phyloP scores from a whole-genome alignment of 352 stramenopile species.

The Pythium rhizo-oryzae region DNA sequence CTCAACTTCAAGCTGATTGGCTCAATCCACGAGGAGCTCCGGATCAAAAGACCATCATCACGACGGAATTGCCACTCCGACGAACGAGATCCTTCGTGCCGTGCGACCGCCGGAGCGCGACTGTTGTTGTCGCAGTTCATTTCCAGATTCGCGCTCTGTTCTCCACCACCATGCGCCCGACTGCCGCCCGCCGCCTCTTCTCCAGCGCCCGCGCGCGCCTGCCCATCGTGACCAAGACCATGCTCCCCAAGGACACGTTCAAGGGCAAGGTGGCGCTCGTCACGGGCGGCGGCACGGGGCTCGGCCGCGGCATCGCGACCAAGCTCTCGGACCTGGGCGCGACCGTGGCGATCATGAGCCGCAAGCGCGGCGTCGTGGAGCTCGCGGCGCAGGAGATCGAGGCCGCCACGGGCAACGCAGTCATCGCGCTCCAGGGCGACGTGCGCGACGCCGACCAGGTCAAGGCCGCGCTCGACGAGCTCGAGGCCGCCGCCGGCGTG shows the following conservation, averaged over 20 bases:
- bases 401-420: slow-evolving; percentile 54
- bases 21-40: slow-evolving; percentile 19
- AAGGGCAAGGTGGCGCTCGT: slow-evolving; percentile 90
- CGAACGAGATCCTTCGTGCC: slow-evolving; percentile 6
- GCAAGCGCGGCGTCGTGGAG: slow-evolving; percentile 91
- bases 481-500: slow-evolving; percentile 62
- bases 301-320: slow-evolving; percentile 95
- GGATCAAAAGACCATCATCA: background rate
- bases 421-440: slow-evolving; percentile 81
- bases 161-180: slow-evolving; percentile 17
- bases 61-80: slow-evolving; percentile 12
- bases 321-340: slow-evolving; percentile 93
- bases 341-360: slow-evolving; percentile 94
- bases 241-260: slow-evolving; percentile 72
- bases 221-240: slow-evolving; percentile 48
- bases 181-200: slow-evolving; percentile 16
- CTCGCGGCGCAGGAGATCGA: slow-evolving; percentile 81
- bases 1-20: slow-evolving; percentile 33
- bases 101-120: no score
- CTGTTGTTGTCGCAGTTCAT: background rate
- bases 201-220: slow-evolving; percentile 29
- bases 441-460: slow-evolving; percentile 91
- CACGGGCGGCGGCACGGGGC: slow-evolving; percentile 93
- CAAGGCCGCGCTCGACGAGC: slow-evolving; percentile 78
- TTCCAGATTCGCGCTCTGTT: background rate